Conservation (phyloP, 1,139 yeast species). For the Candida anutae region DNA sequence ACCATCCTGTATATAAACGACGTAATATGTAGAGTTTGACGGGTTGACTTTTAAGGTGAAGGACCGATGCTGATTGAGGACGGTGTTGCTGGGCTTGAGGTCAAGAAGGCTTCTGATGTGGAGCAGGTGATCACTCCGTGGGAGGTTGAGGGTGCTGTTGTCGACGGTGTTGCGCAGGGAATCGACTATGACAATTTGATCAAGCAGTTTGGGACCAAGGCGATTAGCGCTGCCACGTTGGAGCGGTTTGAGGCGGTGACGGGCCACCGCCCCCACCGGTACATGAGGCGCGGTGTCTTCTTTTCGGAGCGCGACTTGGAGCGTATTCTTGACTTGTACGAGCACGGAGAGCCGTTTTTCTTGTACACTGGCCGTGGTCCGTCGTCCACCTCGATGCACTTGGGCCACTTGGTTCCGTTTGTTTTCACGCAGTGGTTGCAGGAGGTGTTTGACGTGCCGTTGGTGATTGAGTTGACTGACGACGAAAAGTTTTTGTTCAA, state of each 20-base stretch:
- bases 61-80: neutral
- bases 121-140: conserved; percentile 89
- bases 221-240: conserved; percentile 63
- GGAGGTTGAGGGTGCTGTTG: conserved; percentile 91
- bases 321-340: conserved; percentile 77
- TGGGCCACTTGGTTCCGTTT: conserved; percentile 97
- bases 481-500: conserved; percentile 97
- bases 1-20: too few species aligned
- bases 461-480: conserved; percentile 91
- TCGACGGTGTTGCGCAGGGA: conserved; percentile 80
- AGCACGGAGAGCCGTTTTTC: conserved; percentile 92
- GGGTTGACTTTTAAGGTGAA: too few species aligned
- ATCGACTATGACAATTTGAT: conserved; percentile 89
- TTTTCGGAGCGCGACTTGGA: conserved; percentile 87
- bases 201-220: conserved; percentile 78
- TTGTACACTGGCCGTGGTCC: conserved; percentile 98
- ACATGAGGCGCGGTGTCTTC: conserved; percentile 84
- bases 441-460: conserved; percentile 95
- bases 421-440: conserved; percentile 96
- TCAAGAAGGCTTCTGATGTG: conserved; percentile 14
- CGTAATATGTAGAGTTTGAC: too few species aligned
- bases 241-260: conserved; percentile 72
- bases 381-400: conserved; percentile 87
- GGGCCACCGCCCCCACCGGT: conserved; percentile 90
- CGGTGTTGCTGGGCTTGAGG: neutral